Conservation (phyloP, 768 basidiomycete genomes). For the Panellus pusillus region DNA sequence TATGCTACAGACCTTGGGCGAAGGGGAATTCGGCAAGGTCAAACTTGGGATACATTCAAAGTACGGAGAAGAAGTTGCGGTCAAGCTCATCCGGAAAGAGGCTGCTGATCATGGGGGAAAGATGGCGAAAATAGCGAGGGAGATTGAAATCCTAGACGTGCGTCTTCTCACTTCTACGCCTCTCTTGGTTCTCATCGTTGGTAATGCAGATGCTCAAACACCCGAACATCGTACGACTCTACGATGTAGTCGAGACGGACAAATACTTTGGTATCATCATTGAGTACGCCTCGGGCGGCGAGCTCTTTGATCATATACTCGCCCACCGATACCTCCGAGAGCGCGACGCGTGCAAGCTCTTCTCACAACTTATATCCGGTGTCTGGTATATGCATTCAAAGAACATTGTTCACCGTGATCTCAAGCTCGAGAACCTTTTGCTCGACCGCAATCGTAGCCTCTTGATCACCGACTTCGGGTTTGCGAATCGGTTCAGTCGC, state of each 20-base stretch:
- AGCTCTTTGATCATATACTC: conserved; percentile 98
- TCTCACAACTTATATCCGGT: conserved; percentile 97
- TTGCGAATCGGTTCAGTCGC: conserved; percentile 79
- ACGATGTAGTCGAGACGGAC: conserved; percentile 99
- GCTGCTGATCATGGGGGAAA: conserved; percentile 83
- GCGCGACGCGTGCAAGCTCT: conserved; percentile 90
- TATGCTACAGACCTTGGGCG: conserved; percentile 92
- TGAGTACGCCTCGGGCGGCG: conserved; percentile 97
- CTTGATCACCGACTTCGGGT: conserved; percentile 28
- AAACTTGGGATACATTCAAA: conserved; percentile 91
- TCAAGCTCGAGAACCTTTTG: conserved; percentile 77
- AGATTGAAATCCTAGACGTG: conserved; percentile 96
- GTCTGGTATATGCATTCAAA: conserved; percentile 91
- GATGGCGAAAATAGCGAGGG: conserved; percentile 94
- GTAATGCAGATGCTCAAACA: conserved; percentile 79
- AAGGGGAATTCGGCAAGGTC: conserved; percentile 98
- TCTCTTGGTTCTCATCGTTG: conserved; percentile 11
- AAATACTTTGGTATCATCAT: conserved; percentile 99
- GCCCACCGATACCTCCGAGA: conserved; percentile 96
- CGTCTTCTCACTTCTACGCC: conserved; percentile 29
- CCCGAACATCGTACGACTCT: conserved; percentile 95
- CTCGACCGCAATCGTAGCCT: conserved; percentile 19
- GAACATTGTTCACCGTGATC: conserved; percentile 76
- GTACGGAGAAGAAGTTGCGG: conserved; percentile 96
- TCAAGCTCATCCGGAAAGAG: conserved; percentile 92